Evolutionary conservation across 2,329 filamentous ascomycete species (phyloP).

Genomic region (Endoconidiophora polonica): DNA sequence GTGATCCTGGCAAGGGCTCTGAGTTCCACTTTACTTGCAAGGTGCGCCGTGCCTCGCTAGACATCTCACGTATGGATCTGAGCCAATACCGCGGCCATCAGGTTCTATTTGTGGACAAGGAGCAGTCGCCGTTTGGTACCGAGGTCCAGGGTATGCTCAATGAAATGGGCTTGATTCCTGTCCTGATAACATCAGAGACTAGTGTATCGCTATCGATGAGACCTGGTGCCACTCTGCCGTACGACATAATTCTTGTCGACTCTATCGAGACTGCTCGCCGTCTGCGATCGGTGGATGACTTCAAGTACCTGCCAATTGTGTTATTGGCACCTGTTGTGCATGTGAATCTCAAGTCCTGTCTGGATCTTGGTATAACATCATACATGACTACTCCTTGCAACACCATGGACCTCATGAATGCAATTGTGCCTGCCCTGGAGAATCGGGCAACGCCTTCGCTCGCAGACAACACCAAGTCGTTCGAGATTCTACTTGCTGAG

Average conservation of each 20-base stretch:
- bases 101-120: constrained; percentile 88
- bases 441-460: constrained; percentile 81
- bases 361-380: constrained; percentile 93
- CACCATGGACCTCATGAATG: constrained; percentile 85
- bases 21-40: constrained; percentile 94
- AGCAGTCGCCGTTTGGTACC: constrained; percentile 58
- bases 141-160: constrained; percentile 65
- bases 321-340: constrained; percentile 77
- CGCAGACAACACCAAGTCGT: constrained; percentile 85
- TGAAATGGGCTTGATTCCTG: constrained; percentile 61
- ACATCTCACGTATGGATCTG: constrained; percentile 62
- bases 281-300: constrained; percentile 75
- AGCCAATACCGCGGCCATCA: constrained; percentile 84
- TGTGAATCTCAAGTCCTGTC: constrained; percentile 79
- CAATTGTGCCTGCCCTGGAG: constrained; percentile 88
- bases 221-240: constrained; percentile 45
- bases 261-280: constrained; percentile 79
- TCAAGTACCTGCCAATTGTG: constrained; percentile 95
- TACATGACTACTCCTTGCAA: constrained; percentile 97
- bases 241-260: constrained; percentile 92
- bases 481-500: constrained; percentile 87
- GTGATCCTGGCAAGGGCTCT: constrained; percentile 77
- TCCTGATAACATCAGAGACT: constrained; percentile 68
- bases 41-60: constrained; percentile 67
- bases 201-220: constrained; percentile 40